Percentiles rank a stretch among this genome's conserved stretches.
Conservation (phyloP, 2,329 filamentous ascomycete genomes). For the Talaromyces sp. region DNA sequence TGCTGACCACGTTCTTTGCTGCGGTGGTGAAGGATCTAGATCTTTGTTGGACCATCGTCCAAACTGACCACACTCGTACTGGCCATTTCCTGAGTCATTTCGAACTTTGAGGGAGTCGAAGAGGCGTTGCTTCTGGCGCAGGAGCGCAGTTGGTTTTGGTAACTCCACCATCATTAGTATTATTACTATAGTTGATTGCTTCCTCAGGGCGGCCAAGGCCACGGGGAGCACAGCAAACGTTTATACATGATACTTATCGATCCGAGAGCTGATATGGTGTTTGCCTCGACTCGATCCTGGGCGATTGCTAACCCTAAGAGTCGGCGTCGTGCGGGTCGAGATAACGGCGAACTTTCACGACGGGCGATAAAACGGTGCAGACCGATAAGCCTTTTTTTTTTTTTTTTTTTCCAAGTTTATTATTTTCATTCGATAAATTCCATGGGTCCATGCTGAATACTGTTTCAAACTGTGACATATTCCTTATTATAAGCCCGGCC, state of each 20-base stretch:
- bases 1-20: conserved; percentile 4
- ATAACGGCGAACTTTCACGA: neutral
- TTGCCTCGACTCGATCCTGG: neutral
- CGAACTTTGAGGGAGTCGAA: conserved; percentile 1
- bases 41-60: conserved; percentile 9
- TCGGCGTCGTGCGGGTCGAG: neutral
- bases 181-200: neutral
- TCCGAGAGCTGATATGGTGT: neutral
- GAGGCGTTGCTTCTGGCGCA: neutral
- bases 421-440: too few relatives aligned
- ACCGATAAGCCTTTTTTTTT: neutral
- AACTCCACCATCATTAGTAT: neutral
- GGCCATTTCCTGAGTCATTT: neutral
- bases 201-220: too few relatives aligned
- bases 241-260: neutral
- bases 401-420: too few relatives aligned
- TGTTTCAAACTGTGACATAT: too few relatives aligned
- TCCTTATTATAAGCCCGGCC: neutral
- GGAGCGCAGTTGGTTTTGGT: neutral
- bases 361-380: neutral
- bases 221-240: too few relatives aligned
- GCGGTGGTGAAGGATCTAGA: conserved; percentile 6
- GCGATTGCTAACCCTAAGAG: neutral
- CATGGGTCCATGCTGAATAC: too few relatives aligned
- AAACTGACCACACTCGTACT: conserved; percentile 4